Conservation (phyloP, 176 grass and related monocot species). For the Rhynchospora pubera region DNA sequence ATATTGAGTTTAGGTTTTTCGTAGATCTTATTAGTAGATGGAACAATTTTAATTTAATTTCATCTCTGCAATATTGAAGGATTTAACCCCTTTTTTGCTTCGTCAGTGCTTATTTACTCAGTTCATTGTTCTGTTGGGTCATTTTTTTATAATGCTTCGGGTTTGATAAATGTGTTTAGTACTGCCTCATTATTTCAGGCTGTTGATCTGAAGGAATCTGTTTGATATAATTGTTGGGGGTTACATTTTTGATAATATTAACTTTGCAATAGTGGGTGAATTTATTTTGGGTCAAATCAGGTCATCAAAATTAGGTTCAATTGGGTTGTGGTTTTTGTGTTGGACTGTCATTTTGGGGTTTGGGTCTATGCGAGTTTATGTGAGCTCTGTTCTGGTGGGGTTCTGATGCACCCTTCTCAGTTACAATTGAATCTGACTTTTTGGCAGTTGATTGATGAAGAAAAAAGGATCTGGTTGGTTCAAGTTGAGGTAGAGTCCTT, state of each 20-base stretch:
- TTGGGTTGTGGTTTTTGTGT: background rate
- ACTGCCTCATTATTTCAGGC: background rate
- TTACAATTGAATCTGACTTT: background rate
- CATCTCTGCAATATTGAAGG: background rate
- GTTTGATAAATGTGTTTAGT: background rate
- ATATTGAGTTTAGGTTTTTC: slow-evolving; percentile 11
- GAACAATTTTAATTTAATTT: background rate
- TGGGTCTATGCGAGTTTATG: background rate
- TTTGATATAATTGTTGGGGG: background rate
- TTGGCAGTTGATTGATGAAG: background rate
- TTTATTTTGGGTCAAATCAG: background rate
- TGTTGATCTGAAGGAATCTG: background rate
- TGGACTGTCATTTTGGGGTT: background rate
- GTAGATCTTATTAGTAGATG: slow-evolving; percentile 7
- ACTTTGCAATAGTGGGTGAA: background rate
- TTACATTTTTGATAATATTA: background rate
- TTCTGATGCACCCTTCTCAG: background rate
- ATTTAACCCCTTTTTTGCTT: background rate
- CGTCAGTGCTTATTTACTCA: background rate
- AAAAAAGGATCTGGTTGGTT: background rate
- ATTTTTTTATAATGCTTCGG: background rate
- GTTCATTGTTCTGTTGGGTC: background rate
- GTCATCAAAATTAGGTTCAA: background rate
- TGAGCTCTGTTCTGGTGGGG: background rate
- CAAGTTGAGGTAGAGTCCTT: background rate